Evolutionary conservation across 305 asterid genomes (phyloP).

Genomic region (Vinca major): DNA sequence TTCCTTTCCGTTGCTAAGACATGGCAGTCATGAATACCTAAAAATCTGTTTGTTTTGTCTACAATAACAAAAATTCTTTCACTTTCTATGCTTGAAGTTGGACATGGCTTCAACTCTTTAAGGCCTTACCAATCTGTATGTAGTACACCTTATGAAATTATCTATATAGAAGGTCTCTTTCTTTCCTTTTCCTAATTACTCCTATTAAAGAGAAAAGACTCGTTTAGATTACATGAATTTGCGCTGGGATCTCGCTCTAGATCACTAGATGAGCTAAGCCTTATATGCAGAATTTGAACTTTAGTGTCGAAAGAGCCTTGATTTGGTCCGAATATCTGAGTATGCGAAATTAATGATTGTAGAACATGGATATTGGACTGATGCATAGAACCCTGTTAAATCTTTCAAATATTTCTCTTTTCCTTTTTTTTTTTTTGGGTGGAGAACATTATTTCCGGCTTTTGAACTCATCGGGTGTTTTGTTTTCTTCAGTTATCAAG

Average conservation of each 20-base stretch:
- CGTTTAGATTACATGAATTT: no score
- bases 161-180: background rate
- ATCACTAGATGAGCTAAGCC: background rate
- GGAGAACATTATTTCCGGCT: background rate
- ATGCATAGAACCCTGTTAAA: background rate
- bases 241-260: background rate
- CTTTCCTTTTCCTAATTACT: background rate
- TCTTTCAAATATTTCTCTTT: background rate
- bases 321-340: background rate
- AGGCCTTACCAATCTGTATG: background rate
- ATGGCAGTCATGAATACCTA: background rate
- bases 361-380: background rate
- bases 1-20: constrained; percentile 5
- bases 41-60: background rate
- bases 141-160: background rate
- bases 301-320: background rate
- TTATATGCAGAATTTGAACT: background rate
- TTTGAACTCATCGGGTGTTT: background rate
- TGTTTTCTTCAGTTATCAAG: constrained; percentile 55
- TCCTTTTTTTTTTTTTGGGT: background rate
- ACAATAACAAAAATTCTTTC: background rate
- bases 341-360: background rate
- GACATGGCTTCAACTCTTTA: background rate
- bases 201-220: no score
- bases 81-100: background rate